These are phyloP conservation scores for Penicillium herquei DNA, from an alignment of 495 filamentous ascomycete species.

Conservation along the genomic window DNA sequence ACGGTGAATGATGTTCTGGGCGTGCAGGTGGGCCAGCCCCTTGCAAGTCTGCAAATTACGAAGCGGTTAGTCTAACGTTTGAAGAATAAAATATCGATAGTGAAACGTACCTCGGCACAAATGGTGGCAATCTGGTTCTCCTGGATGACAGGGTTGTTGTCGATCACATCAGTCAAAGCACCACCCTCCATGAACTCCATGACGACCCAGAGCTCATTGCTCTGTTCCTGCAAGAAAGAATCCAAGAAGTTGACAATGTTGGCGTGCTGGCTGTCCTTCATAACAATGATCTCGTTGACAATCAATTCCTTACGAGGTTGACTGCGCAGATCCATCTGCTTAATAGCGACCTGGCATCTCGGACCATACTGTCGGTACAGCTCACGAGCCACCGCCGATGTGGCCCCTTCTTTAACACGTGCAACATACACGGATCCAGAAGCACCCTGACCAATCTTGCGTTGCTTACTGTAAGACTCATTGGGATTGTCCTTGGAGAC, in stretches of 20 bases:
- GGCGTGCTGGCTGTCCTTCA: slow-evolving; percentile 96
- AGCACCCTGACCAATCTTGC: slow-evolving; percentile 98
- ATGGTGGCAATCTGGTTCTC: slow-evolving; percentile 98
- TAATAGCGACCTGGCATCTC: slow-evolving; percentile 88
- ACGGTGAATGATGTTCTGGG: slow-evolving; percentile 95
- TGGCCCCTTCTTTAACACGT: slow-evolving; percentile 75
- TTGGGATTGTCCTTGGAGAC: slow-evolving; percentile 92
- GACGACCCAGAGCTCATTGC: slow-evolving; percentile 94
- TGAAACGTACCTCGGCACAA: slow-evolving; percentile 78
- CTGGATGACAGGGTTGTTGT: slow-evolving; percentile 86
- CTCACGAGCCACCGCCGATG: slow-evolving; percentile 62
- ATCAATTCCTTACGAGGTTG: slow-evolving; percentile 98
- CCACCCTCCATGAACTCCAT: slow-evolving; percentile 99
- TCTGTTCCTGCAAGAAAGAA: slow-evolving; percentile 90
- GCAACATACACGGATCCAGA: slow-evolving; percentile 98
- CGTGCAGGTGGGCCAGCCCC: slow-evolving; percentile 89
- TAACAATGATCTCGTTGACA: slow-evolving; percentile 98
- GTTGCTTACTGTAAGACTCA: slow-evolving; percentile 93
- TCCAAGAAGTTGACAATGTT: slow-evolving; percentile 99
- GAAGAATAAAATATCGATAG: background rate
- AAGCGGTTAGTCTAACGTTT: background rate
- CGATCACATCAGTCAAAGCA: slow-evolving; percentile 96
- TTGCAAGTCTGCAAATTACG: slow-evolving; percentile 72
- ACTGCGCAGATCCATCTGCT: slow-evolving; percentile 98
- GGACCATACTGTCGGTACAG: slow-evolving; percentile 67